These are phyloP conservation scores for Globisporangium abappressorium DNA, from an alignment of 352 stramenopile genomes.

Conservation along the genomic window DNA sequence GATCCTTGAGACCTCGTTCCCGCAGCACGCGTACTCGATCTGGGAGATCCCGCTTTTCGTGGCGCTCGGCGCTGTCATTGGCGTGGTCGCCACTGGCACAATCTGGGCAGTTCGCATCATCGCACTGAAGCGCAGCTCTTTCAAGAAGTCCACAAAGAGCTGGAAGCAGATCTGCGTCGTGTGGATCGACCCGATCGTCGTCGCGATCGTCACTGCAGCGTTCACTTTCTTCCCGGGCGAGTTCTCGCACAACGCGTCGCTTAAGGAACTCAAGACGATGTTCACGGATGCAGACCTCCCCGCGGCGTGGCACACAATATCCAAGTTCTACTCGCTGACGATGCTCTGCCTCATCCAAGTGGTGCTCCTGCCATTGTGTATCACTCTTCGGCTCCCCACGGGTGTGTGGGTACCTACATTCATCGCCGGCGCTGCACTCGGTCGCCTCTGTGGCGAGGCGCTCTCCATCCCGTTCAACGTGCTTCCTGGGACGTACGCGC, in stretches of 20 bases:
- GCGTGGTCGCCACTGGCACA: conserved; percentile 50
- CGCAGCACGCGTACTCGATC: conserved; percentile 48
- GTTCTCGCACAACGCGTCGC: conserved; percentile 52
- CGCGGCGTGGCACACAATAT: conserved; percentile 42
- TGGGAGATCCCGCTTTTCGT: conserved; percentile 77
- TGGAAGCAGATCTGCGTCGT: conserved; percentile 53
- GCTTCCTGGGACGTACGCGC: conserved; percentile 69
- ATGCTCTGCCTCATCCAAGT: conserved; percentile 49
- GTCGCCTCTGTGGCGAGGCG: conserved; percentile 73
- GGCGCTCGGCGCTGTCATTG: conserved; percentile 56
- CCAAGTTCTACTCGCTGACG: conserved; percentile 66
- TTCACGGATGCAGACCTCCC: conserved; percentile 56
- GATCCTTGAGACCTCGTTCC: conserved; percentile 52
- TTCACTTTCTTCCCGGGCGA: conserved; percentile 72
- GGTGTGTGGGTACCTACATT: conserved; percentile 86
- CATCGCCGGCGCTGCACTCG: conserved; percentile 77
- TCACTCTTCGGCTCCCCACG: conserved; percentile 77
- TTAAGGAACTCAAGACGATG: conserved; percentile 58
- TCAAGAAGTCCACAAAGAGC: conserved; percentile 35
- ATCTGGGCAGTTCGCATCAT: conserved; percentile 60
- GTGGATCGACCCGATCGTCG: conserved; percentile 65
- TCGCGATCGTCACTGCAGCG: conserved; percentile 59
- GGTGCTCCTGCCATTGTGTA: conserved; percentile 73
- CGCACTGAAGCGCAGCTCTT: conserved; percentile 34
- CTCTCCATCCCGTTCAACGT: conserved; percentile 25